Base-by-base conservation (phyloP, 139 green algal species). In the Ostreobium quekettii region DNA sequence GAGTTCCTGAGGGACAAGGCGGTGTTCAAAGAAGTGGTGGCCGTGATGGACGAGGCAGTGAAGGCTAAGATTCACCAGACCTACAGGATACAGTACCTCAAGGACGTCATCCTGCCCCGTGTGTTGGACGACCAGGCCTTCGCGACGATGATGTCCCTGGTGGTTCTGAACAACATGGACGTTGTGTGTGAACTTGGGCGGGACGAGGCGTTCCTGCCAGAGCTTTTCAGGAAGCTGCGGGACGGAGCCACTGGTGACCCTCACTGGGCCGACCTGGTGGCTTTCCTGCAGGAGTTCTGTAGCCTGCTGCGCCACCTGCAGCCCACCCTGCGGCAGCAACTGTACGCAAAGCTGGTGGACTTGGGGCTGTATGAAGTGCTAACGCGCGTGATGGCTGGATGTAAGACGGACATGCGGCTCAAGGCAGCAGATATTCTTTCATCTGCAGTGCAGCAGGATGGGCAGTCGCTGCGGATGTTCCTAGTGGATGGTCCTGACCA, bases 141-240 rank as follows among this genome's bases (percentile, higher is more conserved):
- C 71, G 82, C 86, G 30, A 95, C 88, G 30, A 78, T 98, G 31
- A 87, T 85, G 48, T 87, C 64, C 19, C 58, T 86, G 39, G 70
- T 74, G 26, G 70, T 96, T 31, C 95, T 97, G 79, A 98, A 97
- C 83, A 95, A 96, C 67, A 86, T 98, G 15, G 94, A 98, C 70
- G 87, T 97, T 56, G 67, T 90, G 42, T 60, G 48, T 15, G 71
- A 71, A 22, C 73, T 91, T 38, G 60, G 74, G 35, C 31, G 56
- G n/a, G 90, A 97, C 71, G 7, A 71, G 0, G 33, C 49, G 22
- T 98, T 97, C 75, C 76, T 97, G 36, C 67, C 76, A 19, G 76
- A 93, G 60, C 78, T 98, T 22, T 97, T 98, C 60, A 19, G 35
- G 28, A 63, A 71, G 31, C 80, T 97, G 62, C 76, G 75, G 36